Conservation (phyloP, 208 protist genomes). For the Angomonas deanei region DNA sequence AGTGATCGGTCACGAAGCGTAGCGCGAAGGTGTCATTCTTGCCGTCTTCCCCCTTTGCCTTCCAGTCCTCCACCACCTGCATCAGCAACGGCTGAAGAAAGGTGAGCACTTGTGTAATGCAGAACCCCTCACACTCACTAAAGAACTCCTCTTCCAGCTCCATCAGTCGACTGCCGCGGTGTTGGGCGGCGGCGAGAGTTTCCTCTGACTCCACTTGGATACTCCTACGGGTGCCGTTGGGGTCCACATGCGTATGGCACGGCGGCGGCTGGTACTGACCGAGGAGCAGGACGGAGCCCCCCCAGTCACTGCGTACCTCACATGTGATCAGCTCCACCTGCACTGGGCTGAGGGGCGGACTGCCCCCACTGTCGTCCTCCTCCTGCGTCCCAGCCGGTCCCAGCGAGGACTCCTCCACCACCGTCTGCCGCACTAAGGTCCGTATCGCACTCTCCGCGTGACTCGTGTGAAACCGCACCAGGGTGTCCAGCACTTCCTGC, state of each 20-base stretch:
- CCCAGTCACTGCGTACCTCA: slow-evolving; percentile 42
- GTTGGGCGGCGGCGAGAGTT: slow-evolving; percentile 7
- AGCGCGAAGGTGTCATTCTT: slow-evolving; percentile 3
- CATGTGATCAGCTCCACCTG: slow-evolving; percentile 19
- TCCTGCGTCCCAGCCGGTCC: not conserved
- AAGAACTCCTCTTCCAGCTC: slow-evolving; percentile 11
- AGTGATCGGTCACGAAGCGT: slow-evolving; percentile 20
- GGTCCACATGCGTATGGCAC: not conserved
- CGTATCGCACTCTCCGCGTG: slow-evolving; percentile 35
- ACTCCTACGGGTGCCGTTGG: not conserved
- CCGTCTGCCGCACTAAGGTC: not conserved
- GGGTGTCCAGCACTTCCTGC: slow-evolving; percentile 15
- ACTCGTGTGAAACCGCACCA: slow-evolving; percentile 58
- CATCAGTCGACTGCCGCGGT: slow-evolving; percentile 6
- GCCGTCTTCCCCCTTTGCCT: not conserved
- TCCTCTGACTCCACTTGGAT: slow-evolving; percentile 2
- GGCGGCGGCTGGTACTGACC: slow-evolving; percentile 25
- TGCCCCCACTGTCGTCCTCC: slow-evolving; percentile 4
- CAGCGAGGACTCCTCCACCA: not conserved
- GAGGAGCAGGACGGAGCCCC: slow-evolving; percentile 41
- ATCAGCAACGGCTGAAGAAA: slow-evolving; percentile 21
- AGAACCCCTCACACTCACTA: slow-evolving; percentile 6
- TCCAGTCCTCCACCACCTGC: slow-evolving; percentile 1
- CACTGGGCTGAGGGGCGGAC: not conserved
- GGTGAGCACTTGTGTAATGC: slow-evolving; percentile 9